Percentiles rank a stretch among this genome's conserved stretches.
Evolutionary conservation across 805 yeast species (phyloP).

Genomic region (Metschnikowia similis): DNA sequence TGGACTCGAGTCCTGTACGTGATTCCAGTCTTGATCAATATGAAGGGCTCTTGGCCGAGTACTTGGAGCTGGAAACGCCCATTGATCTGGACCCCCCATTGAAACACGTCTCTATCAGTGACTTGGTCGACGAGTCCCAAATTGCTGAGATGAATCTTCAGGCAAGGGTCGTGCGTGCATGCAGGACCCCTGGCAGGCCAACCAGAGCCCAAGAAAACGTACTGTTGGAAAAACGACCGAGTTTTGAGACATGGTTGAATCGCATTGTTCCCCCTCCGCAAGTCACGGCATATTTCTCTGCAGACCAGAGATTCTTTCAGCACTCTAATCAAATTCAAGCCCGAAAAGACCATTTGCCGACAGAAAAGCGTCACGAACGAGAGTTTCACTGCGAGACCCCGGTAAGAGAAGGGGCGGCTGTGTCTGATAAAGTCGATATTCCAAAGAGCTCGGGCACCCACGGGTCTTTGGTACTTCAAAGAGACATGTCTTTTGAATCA

Average conservation of each 20-base stretch:
- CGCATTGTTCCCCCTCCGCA: neutral
- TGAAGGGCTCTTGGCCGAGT: neutral
- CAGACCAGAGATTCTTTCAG: neutral
- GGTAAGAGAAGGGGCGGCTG: too few relatives aligned
- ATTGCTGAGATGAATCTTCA: conserved; percentile 1
- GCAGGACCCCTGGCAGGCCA: neutral
- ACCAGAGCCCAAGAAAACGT: neutral
- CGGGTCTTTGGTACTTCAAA: too few relatives aligned
- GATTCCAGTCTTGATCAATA: neutral
- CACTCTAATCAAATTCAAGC: neutral
- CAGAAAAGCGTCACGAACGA: neutral
- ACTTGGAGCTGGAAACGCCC: neutral
- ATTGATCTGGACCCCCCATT: neutral
- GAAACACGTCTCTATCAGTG: neutral
- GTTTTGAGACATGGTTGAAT: neutral
- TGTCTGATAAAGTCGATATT: too few relatives aligned
- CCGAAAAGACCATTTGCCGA: conserved; percentile 2
- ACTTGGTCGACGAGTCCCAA: neutral
- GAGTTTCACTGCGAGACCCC: neutral
- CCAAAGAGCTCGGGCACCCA: too few relatives aligned
- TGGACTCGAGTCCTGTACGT: neutral
- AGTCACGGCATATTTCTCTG: neutral
- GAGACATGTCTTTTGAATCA: too few relatives aligned
- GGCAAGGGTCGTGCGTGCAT: neutral
- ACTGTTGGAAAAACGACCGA: neutral